phyloP scores from a whole-genome alignment of 2,329 filamentous ascomycete genomes.

The Aspergillus aculeatus region DNA sequence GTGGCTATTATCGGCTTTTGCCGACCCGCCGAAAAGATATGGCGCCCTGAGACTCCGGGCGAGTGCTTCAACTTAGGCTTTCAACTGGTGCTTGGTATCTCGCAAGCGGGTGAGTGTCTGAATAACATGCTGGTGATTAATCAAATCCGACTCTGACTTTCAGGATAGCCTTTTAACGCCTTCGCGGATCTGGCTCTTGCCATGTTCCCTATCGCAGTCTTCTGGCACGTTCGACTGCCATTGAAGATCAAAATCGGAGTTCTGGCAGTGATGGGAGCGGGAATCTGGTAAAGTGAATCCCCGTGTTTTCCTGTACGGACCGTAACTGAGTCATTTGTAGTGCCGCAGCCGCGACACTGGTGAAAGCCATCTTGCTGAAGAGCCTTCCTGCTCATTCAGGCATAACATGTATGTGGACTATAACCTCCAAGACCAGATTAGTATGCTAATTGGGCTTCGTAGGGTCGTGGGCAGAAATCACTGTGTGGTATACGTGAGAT shows the following conservation, averaged over 20 bases:
- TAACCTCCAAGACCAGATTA: too few relatives aligned
- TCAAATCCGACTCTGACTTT: too few relatives aligned
- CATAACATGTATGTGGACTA: conserved; percentile 13
- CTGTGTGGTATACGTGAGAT: too few relatives aligned
- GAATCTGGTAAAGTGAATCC: neutral
- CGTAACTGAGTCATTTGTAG: neutral
- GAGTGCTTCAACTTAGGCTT: conserved; percentile 13
- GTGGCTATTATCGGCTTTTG: conserved; percentile 16
- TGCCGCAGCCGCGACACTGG: conserved; percentile 12
- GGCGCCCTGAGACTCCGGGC: conserved; percentile 12
- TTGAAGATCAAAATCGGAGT: conserved; percentile 13
- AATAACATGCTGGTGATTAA: too few relatives aligned
- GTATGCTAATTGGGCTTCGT: too few relatives aligned
- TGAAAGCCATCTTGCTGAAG: conserved; percentile 10
- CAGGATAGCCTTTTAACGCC: too few relatives aligned
- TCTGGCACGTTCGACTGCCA: conserved; percentile 11
- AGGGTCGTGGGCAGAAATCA: too few relatives aligned
- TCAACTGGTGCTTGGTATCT: conserved; percentile 12
- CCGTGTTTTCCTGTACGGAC: too few relatives aligned
- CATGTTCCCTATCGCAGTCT: conserved; percentile 10
- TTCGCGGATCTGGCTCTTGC: too few relatives aligned
- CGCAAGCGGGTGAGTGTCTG: conserved; percentile 10
- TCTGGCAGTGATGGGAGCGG: conserved; percentile 12
- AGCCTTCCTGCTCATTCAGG: conserved; percentile 15
- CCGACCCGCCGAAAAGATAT: conserved; percentile 12